Evolutionary conservation across 2,329 filamentous ascomycete species (phyloP).

Genomic region (Exophiala sideris): DNA sequence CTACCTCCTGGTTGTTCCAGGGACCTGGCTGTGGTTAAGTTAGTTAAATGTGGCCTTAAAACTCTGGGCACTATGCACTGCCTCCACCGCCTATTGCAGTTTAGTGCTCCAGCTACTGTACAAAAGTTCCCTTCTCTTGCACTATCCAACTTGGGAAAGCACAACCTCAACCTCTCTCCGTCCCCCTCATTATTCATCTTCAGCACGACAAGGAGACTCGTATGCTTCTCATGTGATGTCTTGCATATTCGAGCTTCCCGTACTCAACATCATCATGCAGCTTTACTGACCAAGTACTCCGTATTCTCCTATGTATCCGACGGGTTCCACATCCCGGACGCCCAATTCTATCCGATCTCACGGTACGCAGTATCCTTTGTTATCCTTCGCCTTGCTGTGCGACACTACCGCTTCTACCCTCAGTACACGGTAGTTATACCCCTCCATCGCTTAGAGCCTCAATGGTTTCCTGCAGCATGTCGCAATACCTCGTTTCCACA

Average conservation of each 20-base stretch:
- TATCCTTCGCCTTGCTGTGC: background rate
- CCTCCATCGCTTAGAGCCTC: no score
- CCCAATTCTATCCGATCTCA: background rate
- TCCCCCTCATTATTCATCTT: no score
- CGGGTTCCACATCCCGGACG: slow-evolving; percentile 6
- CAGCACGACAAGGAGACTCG: no score
- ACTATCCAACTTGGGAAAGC: background rate
- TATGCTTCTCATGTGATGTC: no score
- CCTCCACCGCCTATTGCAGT: no score
- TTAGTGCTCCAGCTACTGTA: background rate
- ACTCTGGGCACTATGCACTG: background rate
- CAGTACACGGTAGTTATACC: no score
- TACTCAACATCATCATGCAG: background rate
- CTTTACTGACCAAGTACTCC: no score
- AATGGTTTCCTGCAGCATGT: no score
- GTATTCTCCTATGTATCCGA: no score
- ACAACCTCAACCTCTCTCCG: background rate
- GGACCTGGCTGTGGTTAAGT: background rate
- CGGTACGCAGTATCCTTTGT: no score
- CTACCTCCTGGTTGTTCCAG: background rate
- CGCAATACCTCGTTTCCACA: no score
- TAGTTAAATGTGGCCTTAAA: background rate
- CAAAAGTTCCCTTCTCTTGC: background rate
- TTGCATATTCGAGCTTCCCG: background rate
- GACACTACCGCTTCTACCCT: no score